Evolutionary conservation across 1,284 basidiomycete species (phyloP).

Genomic region (Rhodotorula sp.): DNA sequence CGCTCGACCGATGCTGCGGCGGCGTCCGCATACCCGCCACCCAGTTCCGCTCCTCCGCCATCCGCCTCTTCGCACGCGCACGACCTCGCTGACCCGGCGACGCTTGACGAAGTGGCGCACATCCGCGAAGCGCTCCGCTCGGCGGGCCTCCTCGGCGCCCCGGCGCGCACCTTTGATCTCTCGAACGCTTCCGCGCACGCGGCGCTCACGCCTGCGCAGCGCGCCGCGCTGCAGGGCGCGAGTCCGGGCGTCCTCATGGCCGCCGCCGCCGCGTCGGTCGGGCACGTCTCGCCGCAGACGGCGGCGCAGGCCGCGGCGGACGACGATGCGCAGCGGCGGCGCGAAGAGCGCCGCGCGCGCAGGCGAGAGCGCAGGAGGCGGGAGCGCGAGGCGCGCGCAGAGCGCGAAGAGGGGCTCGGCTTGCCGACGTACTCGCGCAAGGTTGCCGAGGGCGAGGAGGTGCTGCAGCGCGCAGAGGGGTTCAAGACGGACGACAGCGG

Average conservation of each 20-base stretch:
- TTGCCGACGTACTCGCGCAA: slow-evolving; percentile 24
- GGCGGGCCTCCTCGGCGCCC: slow-evolving; percentile 14
- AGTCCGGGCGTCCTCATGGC: neutral
- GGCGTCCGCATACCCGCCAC: neutral
- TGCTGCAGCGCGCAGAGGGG: slow-evolving; percentile 21
- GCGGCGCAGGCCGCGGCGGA: neutral
- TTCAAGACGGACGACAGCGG: slow-evolving; percentile 10
- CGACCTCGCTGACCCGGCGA: neutral
- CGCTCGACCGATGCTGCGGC: neutral
- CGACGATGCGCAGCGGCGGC: neutral
- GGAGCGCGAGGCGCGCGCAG: slow-evolving; percentile 13
- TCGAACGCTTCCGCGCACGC: too few species aligned
- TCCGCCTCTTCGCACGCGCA: neutral
- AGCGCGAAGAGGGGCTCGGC: slow-evolving; percentile 18
- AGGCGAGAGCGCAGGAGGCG: neutral
- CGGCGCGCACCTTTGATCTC: neutral
- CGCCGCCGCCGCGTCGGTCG: neutral
- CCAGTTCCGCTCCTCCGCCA: neutral
- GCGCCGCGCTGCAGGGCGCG: neutral
- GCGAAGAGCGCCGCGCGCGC: neutral
- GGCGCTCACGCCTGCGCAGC: neutral
- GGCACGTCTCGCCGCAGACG: too few species aligned
- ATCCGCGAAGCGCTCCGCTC: slow-evolving; percentile 17
- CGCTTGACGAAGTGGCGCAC: neutral
- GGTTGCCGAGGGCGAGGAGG: slow-evolving; percentile 23